phyloP scores from a whole-genome alignment of 768 basidiomycete species.

The Coprinopsis marcescibilis region DNA sequence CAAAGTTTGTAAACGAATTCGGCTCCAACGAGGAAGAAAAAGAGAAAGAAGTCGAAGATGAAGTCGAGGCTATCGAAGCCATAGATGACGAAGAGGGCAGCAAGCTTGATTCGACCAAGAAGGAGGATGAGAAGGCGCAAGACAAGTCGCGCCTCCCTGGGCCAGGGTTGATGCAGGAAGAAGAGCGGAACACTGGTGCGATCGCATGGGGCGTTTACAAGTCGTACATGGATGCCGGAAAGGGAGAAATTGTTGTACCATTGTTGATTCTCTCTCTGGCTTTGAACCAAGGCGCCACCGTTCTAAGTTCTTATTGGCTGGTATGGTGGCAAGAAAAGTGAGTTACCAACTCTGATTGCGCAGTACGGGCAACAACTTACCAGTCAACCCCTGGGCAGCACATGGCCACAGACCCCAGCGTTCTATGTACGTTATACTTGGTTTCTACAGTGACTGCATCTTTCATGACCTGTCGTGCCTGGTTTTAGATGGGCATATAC shows the following conservation, averaged over 20 bases:
- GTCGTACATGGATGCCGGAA: conserved; percentile 64
- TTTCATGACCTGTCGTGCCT: not conserved
- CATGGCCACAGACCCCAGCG: conserved; percentile 52
- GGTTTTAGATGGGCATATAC: conserved; percentile 71
- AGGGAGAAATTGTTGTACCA: conserved; percentile 60
- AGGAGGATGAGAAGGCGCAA: conserved; percentile 31
- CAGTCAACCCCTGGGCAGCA: conserved; percentile 21
- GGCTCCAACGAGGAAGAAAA: conserved; percentile 51
- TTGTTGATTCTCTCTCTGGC: conserved; percentile 54
- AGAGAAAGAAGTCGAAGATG: conserved; percentile 33
- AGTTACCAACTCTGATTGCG: conserved; percentile 18
- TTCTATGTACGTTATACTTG: conserved; percentile 58
- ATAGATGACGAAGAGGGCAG: conserved; percentile 31
- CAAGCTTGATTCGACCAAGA: conserved; percentile 13
- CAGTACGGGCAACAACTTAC: conserved; percentile 4
- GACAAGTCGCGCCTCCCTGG: conserved; percentile 32
- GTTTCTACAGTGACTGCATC: no score
- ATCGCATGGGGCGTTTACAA: conserved; percentile 50
- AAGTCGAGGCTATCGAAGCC: conserved; percentile 11
- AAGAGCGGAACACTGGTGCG: conserved; percentile 78
- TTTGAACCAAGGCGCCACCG: conserved; percentile 62
- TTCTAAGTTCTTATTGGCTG: conserved; percentile 77
- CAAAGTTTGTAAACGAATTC: conserved; percentile 71
- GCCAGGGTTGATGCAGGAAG: conserved; percentile 69
- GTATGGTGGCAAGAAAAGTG: conserved; percentile 80